A percentile compares a stretch with the other conserved stretches of the same genome.
Evolutionary conservation across 1,139 yeast species (phyloP).

Genomic region (Geotrichum histeridarum): DNA sequence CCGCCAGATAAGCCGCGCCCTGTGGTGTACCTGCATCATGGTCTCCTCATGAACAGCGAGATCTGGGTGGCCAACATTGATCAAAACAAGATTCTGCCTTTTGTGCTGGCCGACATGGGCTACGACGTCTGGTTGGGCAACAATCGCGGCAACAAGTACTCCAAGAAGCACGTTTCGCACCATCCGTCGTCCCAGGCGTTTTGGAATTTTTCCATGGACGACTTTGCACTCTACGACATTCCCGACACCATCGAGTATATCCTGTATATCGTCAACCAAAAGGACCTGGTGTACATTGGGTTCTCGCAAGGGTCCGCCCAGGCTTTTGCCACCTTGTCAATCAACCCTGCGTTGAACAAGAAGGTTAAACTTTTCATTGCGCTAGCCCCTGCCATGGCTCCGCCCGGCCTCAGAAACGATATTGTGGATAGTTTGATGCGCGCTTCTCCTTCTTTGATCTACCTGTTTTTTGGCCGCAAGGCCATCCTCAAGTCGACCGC

Average conservation of each 20-base stretch:
- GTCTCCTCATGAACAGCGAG: conserved; percentile 84
- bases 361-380: conserved; percentile 73
- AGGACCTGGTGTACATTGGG: conserved; percentile 63
- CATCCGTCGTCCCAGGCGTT: conserved; percentile 48
- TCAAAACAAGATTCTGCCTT: conserved; percentile 65
- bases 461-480: conserved; percentile 65
- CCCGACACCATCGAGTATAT: conserved; percentile 71
- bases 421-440: conserved; percentile 72
- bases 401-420: conserved; percentile 72
- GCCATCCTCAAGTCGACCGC: conserved; percentile 70
- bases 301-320: conserved; percentile 93
- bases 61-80: conserved; percentile 69
- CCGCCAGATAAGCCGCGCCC: conserved; percentile 30
- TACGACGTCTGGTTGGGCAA: conserved; percentile 91
- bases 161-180: conserved; percentile 47
- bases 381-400: conserved; percentile 91
- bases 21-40: conserved; percentile 82
- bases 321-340: conserved; percentile 72
- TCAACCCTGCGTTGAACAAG: conserved; percentile 62
- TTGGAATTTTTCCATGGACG: conserved; percentile 86
- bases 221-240: conserved; percentile 76
- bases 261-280: conserved; percentile 42
- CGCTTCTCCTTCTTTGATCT: conserved; percentile 73
- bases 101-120: conserved; percentile 68
- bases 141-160: conserved; percentile 84